Percentiles rank a stretch among this genome's conserved stretches.
Conservation (phyloP, 2,329 filamentous ascomycete genomes). For the Hypoxylon rubiginosum region DNA sequence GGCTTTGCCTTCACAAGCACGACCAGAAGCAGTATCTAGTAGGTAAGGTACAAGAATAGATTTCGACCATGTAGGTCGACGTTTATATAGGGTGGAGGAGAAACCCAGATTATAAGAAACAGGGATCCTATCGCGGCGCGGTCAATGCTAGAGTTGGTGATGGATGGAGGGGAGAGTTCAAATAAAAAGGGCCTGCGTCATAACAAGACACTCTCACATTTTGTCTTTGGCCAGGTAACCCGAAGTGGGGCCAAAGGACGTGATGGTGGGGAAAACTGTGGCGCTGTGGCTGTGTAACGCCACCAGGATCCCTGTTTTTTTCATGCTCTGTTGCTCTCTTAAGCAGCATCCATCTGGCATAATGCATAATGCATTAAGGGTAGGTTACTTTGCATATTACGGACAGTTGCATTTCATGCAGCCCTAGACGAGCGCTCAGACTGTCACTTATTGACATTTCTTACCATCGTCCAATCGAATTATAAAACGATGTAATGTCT, state of each 20-base stretch:
- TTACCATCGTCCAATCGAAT: too few relatives aligned
- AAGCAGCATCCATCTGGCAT: background rate
- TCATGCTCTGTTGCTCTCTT: background rate
- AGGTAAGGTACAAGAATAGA: background rate
- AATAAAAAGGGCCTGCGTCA: conserved; percentile 40
- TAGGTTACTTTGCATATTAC: background rate
- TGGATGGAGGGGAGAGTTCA: conserved; percentile 21
- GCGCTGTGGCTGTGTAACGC: background rate
- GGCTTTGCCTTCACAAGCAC: conserved; percentile 11
- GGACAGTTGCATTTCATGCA: conserved; percentile 3
- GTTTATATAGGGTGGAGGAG: conserved; percentile 8
- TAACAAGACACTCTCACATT: conserved; percentile 35
- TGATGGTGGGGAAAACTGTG: background rate
- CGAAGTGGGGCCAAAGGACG: background rate
- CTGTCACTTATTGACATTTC: background rate
- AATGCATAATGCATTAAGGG: conserved; percentile 3
- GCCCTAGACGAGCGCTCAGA: background rate
- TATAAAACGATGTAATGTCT: background rate
- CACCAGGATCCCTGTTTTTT: background rate
- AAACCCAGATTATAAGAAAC: conserved; percentile 12
- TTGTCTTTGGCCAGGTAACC: conserved; percentile 36
- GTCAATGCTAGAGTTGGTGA: conserved; percentile 16
- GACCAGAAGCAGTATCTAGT: background rate
- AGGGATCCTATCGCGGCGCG: conserved; percentile 21
- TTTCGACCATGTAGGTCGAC: background rate